These are phyloP conservation scores for Dothistroma septosporum DNA, from an alignment of 2,329 filamentous ascomycete genomes.

Conservation along the genomic window DNA sequence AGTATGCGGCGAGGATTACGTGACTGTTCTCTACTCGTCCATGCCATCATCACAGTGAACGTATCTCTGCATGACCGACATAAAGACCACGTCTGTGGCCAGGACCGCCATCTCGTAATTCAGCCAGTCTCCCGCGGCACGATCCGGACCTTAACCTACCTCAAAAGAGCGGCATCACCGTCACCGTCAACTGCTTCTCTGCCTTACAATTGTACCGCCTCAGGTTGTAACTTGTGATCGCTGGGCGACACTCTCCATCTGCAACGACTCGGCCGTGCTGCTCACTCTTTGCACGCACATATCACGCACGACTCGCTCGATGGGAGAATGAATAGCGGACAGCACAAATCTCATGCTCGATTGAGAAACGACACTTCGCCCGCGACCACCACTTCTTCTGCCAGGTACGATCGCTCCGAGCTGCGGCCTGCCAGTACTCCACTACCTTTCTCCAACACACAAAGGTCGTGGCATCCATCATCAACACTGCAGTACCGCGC, in stretches of 20 bases:
- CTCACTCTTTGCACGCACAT: not conserved
- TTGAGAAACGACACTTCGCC: not conserved
- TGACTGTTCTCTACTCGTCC: not conserved
- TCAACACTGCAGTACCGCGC: not conserved
- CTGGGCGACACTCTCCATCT: constrained; percentile 2
- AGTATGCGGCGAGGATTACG: not conserved
- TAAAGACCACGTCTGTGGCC: not conserved
- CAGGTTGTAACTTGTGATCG: not conserved
- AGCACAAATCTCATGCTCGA: constrained; percentile 7
- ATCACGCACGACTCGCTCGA: constrained; percentile 1
- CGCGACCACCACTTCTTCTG: not conserved
- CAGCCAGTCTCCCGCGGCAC: not conserved
- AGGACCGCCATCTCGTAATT: not conserved
- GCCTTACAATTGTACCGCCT: not conserved
- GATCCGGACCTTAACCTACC: constrained; percentile 2
- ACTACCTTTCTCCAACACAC: not conserved
- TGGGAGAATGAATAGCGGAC: constrained; percentile 7
- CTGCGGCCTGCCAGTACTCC: constrained; percentile 4
- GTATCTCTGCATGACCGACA: not conserved
- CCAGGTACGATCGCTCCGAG: constrained; percentile 3
- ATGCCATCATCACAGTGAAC: not conserved
- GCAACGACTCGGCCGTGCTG: not conserved
- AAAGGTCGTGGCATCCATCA: not conserved
- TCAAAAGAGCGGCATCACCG: not conserved
- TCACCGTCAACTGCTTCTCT: not conserved